Conservation (phyloP, 805 yeast genomes). For the Ogataea allantospora region DNA sequence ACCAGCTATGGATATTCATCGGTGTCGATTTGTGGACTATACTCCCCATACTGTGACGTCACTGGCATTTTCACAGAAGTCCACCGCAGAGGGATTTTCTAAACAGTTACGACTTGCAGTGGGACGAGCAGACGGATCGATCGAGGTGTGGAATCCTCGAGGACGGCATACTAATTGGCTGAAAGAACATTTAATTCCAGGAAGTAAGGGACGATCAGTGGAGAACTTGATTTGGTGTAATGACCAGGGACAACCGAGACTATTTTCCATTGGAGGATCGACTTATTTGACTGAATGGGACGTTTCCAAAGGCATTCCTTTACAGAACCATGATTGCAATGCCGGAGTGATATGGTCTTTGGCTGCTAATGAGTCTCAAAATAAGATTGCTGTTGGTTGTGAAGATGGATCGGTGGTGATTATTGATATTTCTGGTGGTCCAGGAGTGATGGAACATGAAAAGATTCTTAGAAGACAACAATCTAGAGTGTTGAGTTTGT, state of each 20-base stretch:
- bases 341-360: conserved; percentile 94
- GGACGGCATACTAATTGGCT: conserved; percentile 62
- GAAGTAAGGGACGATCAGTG: conserved; percentile 79
- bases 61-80: conserved; percentile 67
- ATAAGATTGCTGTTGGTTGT: conserved; percentile 82
- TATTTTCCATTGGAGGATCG: conserved; percentile 94
- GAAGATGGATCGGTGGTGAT: conserved; percentile 91
- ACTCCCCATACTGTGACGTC: conserved; percentile 84
- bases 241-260: conserved; percentile 50
- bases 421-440: conserved; percentile 81
- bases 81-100: conserved; percentile 46
- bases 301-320: conserved; percentile 66
- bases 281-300: conserved; percentile 93
- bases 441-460: conserved; percentile 77
- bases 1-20: conserved; percentile 66
- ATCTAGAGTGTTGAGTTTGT: conserved; percentile 71
- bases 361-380: conserved; percentile 58
- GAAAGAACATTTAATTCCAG: conserved; percentile 70
- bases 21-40: conserved; percentile 89
- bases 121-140: conserved; percentile 91
- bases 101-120: conserved; percentile 75
- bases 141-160: conserved; percentile 90
- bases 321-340: conserved; percentile 79
- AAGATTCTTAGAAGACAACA: conserved; percentile 79
- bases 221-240: conserved; percentile 87